phyloP scores from a whole-genome alignment of 2,329 filamentous ascomycete genomes.

The Penicillium sp. region DNA sequence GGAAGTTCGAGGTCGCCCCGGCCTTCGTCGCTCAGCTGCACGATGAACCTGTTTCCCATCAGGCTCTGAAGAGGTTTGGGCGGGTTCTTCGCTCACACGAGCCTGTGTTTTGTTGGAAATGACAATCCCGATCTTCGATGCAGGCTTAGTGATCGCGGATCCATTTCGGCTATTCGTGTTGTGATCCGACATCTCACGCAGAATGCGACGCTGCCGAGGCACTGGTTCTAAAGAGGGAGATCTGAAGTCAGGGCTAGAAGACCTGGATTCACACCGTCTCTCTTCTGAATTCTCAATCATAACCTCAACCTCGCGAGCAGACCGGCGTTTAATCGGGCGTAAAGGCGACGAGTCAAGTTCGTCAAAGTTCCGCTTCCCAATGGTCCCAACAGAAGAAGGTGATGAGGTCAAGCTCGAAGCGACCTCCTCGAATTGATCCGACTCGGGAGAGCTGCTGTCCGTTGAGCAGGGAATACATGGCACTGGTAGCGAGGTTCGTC shows the following conservation, averaged over 20 bases:
- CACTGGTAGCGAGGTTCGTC: slow-evolving; percentile 7
- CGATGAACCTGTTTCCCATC: slow-evolving; percentile 16
- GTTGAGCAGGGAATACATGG: slow-evolving; percentile 21
- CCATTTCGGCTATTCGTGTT: slow-evolving; percentile 4
- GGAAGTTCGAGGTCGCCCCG: slow-evolving; percentile 10
- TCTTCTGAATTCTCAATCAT: slow-evolving; percentile 7
- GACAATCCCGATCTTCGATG: slow-evolving; percentile 28
- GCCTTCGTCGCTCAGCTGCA: slow-evolving; percentile 13
- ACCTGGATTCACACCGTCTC: neutral
- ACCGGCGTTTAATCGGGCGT: slow-evolving; percentile 24
- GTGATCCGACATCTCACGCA: slow-evolving; percentile 18
- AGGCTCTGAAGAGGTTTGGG: slow-evolving; percentile 4
- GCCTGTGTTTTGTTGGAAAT: slow-evolving; percentile 25
- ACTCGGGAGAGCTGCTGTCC: slow-evolving; percentile 22
- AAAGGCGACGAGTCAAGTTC: slow-evolving; percentile 10
- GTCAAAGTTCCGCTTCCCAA: slow-evolving; percentile 20
- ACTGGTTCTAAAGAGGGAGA: slow-evolving; percentile 10
- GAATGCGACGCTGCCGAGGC: slow-evolving; percentile 9
- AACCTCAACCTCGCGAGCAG: slow-evolving; percentile 16
- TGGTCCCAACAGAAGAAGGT: slow-evolving; percentile 21
- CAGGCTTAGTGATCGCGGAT: neutral
- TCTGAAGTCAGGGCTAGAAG: neutral
- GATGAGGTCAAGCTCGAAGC: slow-evolving; percentile 31
- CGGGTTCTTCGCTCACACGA: neutral
- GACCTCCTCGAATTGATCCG: slow-evolving; percentile 16